Base-by-base conservation (phyloP, 2,329 filamentous ascomycete genomes). In the Talaromyces islandicus region DNA sequence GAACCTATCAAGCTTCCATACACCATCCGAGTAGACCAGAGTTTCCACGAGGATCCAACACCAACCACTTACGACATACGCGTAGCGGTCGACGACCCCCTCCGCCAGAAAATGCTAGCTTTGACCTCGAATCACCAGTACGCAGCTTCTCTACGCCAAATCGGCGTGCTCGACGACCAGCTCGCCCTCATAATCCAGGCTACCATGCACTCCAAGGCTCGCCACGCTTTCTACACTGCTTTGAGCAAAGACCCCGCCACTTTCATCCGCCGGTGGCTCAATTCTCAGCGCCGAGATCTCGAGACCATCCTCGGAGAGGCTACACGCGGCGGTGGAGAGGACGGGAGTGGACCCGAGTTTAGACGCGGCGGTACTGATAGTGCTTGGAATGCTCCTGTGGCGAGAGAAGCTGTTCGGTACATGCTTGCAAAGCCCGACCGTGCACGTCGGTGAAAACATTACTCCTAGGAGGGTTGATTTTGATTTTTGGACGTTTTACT, bases 61-160 rank as follows among this genome's bases (percentile, higher is more conserved):
- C 87, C 91, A 0, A 97, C 92, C 6, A 81, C 97, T 67, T 97
- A 97, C 78, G 93, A 97, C 74, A 83, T 99, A 54, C 87, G 88
- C 67, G 90, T 99, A 52, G 83, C 87, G 1, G 83, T 96, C 17
- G 90, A 95, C 67, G 91, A 96, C 70, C 91, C 92, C 1, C 81
- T 95, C 55, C 87, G 87, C 56, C 81, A 83, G 35, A 85, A 84
- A 67, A 83, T 91, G 73, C 75, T 84, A 48, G 78, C 85, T 14
- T 81, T 91, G 64, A 81, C 89, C 60, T 83, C 85, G 61, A 90
- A 90, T 64, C 83, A 90, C 1, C 80, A 85, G 59, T 89, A 91
- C 74, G 83, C 88, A 17, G 77, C 82, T 43, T 88, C 87, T 69
- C 83, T 97, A 30, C 88, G 89, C 66, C 87, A 92, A 63, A 90